Percentiles rank a stretch among this genome's conserved stretches.
Evolutionary conservation across 768 basidiomycete species (phyloP).

Genomic region (Tricholoma terreum): DNA sequence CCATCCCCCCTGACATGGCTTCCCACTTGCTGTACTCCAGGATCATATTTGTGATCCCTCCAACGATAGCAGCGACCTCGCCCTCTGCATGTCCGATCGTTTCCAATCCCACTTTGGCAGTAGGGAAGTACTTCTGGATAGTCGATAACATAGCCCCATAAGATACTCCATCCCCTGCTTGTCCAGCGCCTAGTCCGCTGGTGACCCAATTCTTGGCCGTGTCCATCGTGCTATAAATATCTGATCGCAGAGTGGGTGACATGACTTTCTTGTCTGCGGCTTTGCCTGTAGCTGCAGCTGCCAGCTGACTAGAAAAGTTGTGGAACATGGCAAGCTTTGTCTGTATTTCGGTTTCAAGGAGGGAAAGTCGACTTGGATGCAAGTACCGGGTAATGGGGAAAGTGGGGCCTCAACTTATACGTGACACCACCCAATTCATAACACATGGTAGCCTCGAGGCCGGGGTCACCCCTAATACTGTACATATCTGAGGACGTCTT

Average conservation of each 20-base stretch:
- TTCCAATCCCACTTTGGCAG: conserved; percentile 43
- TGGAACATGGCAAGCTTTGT: conserved; percentile 39
- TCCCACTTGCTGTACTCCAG: conserved; percentile 56
- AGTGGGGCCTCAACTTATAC: conserved; percentile 13
- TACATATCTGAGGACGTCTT: neutral
- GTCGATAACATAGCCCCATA: conserved; percentile 40
- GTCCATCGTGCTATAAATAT: conserved; percentile 50
- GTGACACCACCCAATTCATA: conserved; percentile 12
- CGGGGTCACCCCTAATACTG: neutral
- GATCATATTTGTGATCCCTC: conserved; percentile 53
- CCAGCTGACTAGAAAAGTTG: conserved; percentile 40
- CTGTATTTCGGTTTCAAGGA: neutral
- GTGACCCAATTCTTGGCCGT: conserved; percentile 44
- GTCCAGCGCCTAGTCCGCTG: conserved; percentile 34
- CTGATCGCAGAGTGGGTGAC: conserved; percentile 46
- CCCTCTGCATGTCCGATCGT: conserved; percentile 42
- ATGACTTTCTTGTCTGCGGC: conserved; percentile 42
- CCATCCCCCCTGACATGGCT: conserved; percentile 53
- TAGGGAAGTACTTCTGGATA: conserved; percentile 51
- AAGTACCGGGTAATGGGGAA: neutral
- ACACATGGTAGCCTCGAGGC: conserved; percentile 41
- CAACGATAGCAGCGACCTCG: conserved; percentile 48
- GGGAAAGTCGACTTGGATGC: neutral
- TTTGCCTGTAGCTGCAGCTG: conserved; percentile 26
- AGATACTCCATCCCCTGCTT: conserved; percentile 54